These are phyloP conservation scores for Knufia fluminis DNA, from an alignment of 2,329 filamentous ascomycete genomes.

Conservation along the genomic window DNA sequence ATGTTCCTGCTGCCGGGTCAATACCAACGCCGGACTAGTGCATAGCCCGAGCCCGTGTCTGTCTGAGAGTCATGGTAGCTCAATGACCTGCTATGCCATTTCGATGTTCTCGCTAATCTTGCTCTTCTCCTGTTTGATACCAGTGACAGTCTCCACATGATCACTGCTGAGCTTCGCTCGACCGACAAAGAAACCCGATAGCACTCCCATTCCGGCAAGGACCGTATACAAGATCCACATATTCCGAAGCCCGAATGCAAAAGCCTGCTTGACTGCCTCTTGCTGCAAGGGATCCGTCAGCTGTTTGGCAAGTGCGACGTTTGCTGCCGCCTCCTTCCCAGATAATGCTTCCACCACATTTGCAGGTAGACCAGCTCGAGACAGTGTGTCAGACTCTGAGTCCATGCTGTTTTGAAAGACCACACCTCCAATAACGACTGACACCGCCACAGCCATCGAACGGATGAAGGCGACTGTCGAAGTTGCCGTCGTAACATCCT, in stretches of 20 bases:
- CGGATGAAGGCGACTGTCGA: conserved; percentile 52
- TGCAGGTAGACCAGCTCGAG: conserved; percentile 23
- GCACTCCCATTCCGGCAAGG: conserved; percentile 29
- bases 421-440: conserved; percentile 49
- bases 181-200: conserved; percentile 33
- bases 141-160: conserved; percentile 37
- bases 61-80: neutral
- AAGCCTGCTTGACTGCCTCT: conserved; percentile 32
- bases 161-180: conserved; percentile 32
- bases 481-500: conserved; percentile 48
- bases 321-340: conserved; percentile 25
- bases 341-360: conserved; percentile 15
- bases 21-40: no score
- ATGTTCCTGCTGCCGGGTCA: no score
- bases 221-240: conserved; percentile 44
- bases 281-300: conserved; percentile 27
- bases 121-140: conserved; percentile 33
- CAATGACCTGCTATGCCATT: conserved; percentile 1
- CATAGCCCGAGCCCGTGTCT: no score
- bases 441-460: conserved; percentile 48
- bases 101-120: neutral
- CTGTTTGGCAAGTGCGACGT: conserved; percentile 21
- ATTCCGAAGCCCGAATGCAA: conserved; percentile 36
- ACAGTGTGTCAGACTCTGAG: conserved; percentile 12
- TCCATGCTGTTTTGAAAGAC: conserved; percentile 34